Evolutionary conservation across 305 asterid species (phyloP), one percentile per base, ranked within the genome.

Genomic region (Fraxinus dipetala): DNA sequence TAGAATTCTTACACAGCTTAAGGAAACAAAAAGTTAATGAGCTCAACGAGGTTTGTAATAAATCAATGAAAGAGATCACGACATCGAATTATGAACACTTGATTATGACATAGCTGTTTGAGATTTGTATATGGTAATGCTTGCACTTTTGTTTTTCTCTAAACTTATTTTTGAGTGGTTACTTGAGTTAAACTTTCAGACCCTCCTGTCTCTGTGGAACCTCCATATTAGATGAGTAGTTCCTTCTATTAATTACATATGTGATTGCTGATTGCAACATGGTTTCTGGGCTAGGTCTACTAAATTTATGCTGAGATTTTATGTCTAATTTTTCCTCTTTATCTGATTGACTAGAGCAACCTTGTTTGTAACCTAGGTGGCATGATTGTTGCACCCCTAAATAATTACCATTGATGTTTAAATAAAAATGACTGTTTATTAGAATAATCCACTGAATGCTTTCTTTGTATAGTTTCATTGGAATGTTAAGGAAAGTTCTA

Each of bases 11-110:
- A 77, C 89, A 87, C 80, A 84, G 89, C 89, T 88, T 92, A 84
- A 91, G 86, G 92, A 91, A 89, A 86, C 91, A 91, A 88, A 94
- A 94, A 90, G 86, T 86, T 74, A 88, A 87, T 79, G 96, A 90
- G 77, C 96, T 94, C 78, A 91, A 81, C 26, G 96, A 92, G 98
- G 98, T 92, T 82, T 86, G 93, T 89, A 22, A 73, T 32, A 78
- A 30, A 18, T 83, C 26, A 34, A 22, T 54, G 36, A 65, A 72
- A 76, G 24, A 6, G 35, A 18, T 38, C 36, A 24, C 22, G 16
- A 11, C 63, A 18, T 79, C 61, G 54, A 72, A 36, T 73, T 74
- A 36, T 32, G 82, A 26, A 31, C 45, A 22, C 32, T 35, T 67
- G 72, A 80, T 48, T 38, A 70, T 78, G 81, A 77, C 77, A 48